phyloP scores from a whole-genome alignment of 2,329 filamentous ascomycete species.

The Aspergillus luchuensis region DNA sequence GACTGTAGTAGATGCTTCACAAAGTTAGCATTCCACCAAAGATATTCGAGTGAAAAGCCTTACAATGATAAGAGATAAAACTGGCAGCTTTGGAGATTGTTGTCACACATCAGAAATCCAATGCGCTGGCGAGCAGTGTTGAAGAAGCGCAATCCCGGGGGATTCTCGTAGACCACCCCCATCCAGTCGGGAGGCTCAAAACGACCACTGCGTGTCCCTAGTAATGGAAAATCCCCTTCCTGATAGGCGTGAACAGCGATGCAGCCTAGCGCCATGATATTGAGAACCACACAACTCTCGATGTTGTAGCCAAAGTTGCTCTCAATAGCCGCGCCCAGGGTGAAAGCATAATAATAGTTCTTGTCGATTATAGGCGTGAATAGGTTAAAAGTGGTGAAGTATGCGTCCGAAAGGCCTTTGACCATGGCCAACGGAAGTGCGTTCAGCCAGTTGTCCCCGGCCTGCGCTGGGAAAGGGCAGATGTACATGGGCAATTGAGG shows the following conservation, averaged over 20 bases:
- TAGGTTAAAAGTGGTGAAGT: constrained; percentile 58
- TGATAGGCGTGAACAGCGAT: constrained; percentile 53
- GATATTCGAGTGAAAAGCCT: constrained; percentile 7
- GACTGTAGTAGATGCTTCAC: constrained; percentile 50
- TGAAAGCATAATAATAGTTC: constrained; percentile 54
- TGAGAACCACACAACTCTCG: constrained; percentile 55
- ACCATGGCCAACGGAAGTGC: constrained; percentile 51
- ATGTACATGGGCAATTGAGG: constrained; percentile 46
- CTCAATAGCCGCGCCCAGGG: constrained; percentile 52
- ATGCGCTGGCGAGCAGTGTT: constrained; percentile 57
- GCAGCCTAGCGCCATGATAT: constrained; percentile 55
- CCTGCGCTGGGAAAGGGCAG: constrained; percentile 39
- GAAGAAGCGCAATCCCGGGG: constrained; percentile 55
- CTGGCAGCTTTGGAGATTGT: constrained; percentile 54
- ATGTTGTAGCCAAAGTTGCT: constrained; percentile 55
- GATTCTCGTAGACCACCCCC: constrained; percentile 42
- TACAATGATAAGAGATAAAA: constrained; percentile 55
- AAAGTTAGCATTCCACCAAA: background rate
- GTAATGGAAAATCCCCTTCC: constrained; percentile 52
- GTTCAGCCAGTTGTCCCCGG: constrained; percentile 49
- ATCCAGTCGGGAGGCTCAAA: constrained; percentile 45
- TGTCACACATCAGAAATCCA: constrained; percentile 55
- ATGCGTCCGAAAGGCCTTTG: constrained; percentile 56
- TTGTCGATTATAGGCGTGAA: constrained; percentile 57
- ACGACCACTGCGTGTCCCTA: constrained; percentile 36